These are phyloP conservation scores for Anthracocystis walkeri DNA, from an alignment of 1,284 basidiomycete genomes.

Conservation along the genomic window DNA sequence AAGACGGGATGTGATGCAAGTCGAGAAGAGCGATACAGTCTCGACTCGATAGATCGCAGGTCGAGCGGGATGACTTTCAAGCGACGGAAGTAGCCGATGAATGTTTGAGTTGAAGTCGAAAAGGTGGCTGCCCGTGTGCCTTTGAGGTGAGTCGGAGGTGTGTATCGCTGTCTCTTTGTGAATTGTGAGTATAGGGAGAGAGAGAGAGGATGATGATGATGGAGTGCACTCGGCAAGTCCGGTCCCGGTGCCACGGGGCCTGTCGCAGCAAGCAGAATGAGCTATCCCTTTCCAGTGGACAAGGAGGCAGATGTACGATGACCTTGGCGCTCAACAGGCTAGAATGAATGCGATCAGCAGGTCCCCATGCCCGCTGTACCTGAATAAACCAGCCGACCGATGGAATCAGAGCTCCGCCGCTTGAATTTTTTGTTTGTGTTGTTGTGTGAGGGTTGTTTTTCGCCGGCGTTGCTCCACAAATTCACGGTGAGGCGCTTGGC, in stretches of 20 bases:
- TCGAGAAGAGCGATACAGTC: not conserved
- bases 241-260: not conserved
- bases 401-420: slow-evolving; percentile 7
- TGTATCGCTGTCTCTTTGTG: too few relatives aligned
- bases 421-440: slow-evolving; percentile 1
- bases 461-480: slow-evolving; percentile 11
- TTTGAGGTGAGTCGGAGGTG: not conserved
- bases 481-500: not conserved
- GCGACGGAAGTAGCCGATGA: not conserved
- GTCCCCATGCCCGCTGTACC: slow-evolving; percentile 2
- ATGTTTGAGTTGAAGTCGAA: not conserved
- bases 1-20: not conserved
- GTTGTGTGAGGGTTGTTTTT: not conserved
- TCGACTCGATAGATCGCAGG: slow-evolving; percentile 1
- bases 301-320: not conserved
- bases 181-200: too few relatives aligned
- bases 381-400: slow-evolving; percentile 1
- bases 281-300: slow-evolving; percentile 6
- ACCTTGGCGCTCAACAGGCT: not conserved
- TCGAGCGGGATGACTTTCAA: not conserved
- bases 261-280: slow-evolving; percentile 21
- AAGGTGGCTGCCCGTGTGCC: not conserved
- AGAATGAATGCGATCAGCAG: slow-evolving; percentile 3
- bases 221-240: slow-evolving; percentile 1
- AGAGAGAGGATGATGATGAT: not conserved